These are phyloP conservation scores for Hypoxylon sp. DNA, from an alignment of 2,329 filamentous ascomycete genomes.

Conservation along the genomic window DNA sequence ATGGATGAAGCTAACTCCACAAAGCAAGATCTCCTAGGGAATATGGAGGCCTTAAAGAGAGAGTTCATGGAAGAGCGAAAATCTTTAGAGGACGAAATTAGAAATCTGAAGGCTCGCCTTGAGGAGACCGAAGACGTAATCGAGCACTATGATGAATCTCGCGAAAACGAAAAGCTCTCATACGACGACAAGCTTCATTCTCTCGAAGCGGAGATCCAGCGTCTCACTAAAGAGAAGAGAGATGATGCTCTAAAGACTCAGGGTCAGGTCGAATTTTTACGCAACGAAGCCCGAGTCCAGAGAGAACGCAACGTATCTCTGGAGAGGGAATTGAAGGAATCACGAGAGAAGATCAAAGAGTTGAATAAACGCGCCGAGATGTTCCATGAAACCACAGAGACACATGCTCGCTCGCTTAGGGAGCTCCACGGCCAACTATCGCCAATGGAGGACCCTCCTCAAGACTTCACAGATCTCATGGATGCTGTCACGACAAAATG, in stretches of 20 bases:
- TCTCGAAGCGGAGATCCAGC: constrained; percentile 80
- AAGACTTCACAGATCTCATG: constrained; percentile 70
- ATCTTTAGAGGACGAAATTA: constrained; percentile 84
- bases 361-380: constrained; percentile 66
- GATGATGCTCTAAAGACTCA: constrained; percentile 72
- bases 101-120: constrained; percentile 79
- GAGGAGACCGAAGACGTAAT: constrained; percentile 95
- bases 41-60: constrained; percentile 91
- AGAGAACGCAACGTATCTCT: constrained; percentile 72
- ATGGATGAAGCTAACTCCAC: constrained; percentile 91
- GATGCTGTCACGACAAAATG: constrained; percentile 72
- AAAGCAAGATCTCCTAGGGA: constrained; percentile 93
- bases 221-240: constrained; percentile 68
- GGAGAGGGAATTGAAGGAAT: constrained; percentile 68
- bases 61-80: constrained; percentile 91
- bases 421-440: constrained; percentile 72
- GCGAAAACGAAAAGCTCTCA: constrained; percentile 83
- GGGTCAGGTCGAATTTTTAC: constrained; percentile 73
- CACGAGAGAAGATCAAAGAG: constrained; percentile 68
- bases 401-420: constrained; percentile 68
- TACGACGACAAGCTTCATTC: constrained; percentile 77
- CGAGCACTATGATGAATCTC: constrained; percentile 84
- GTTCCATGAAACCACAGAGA: constrained; percentile 66
- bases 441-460: constrained; percentile 66
- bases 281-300: constrained; percentile 72